Evolutionary conservation across 2,329 filamentous ascomycete species (phyloP), one percentile per base, ranked within the genome.

Genomic region (Neospermospora avenae): DNA sequence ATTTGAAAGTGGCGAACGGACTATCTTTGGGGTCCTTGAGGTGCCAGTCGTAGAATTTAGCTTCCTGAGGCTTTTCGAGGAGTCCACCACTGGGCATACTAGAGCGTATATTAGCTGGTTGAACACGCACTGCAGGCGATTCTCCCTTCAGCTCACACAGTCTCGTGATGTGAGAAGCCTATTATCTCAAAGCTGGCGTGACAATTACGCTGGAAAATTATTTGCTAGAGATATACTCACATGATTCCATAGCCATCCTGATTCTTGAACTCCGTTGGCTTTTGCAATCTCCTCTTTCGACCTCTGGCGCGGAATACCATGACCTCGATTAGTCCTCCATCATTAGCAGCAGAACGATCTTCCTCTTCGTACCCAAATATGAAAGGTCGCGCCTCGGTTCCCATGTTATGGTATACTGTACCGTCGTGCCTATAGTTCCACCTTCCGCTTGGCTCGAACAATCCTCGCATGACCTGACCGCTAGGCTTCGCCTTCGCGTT

Each of bases 301-400:
- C 77, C 77, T 57, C 72, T 77, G n/a, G 82, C 80, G 24, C 82
- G 77, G 65, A 82, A 84, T 10, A 78, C 77, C 37, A 77, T 76
- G 3, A 85, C 70, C 63, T 84, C 80, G 51, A 86, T 81, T 2
- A 83, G 67, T 1, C 83, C 83, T 11, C 82, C 83, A 65, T 85
- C 80, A 51, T 80, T 76, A 8, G 80, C 80, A 3, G 77, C 72
- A 2, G 77, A 76, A 1, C 44, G 35, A 2, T 52, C 42, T 53
- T 55, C 39, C 24, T 42, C 71, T 70, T 41, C 68, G 51, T 13
- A 71, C 69, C 73, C 72, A 44, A 79, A 75, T 61, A 83, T 84
- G 64, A 85, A 84, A 59, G 76, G 77, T 31, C 81, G 74, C 5
- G 75, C 73, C 66, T 85, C 71, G 76, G 60, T 81, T 76, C 13